Evolutionary conservation across 2,329 filamentous ascomycete species (phyloP).

Genomic region (Fusarium torreyae): DNA sequence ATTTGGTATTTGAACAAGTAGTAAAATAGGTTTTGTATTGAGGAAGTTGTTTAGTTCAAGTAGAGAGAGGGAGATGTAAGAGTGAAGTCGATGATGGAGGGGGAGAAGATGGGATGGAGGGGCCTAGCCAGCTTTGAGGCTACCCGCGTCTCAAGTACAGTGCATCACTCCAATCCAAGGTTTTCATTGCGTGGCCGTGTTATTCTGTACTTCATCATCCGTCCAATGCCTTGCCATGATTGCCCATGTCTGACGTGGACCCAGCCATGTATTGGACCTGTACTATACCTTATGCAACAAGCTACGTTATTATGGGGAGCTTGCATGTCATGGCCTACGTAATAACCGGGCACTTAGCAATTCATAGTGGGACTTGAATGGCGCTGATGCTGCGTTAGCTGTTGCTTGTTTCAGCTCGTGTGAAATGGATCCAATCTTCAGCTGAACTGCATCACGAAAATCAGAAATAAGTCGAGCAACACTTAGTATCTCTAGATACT

Average conservation of each 20-base stretch:
- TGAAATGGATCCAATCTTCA: slow-evolving; percentile 4
- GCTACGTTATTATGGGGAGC: slow-evolving; percentile 31
- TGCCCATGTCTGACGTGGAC: slow-evolving; percentile 39
- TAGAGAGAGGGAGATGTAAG: slow-evolving; percentile 8
- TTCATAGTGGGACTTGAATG: slow-evolving; percentile 4
- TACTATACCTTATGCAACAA: neutral
- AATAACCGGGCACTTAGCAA: neutral
- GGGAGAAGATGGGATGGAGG: slow-evolving; percentile 25
- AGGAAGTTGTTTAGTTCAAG: neutral
- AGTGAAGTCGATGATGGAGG: slow-evolving; percentile 28
- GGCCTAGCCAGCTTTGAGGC: slow-evolving; percentile 6
- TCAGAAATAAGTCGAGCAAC: no score
- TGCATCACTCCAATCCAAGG: neutral
- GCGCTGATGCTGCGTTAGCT: slow-evolving; percentile 12
- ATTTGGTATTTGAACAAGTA: neutral
- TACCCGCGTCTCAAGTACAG: slow-evolving; percentile 13
- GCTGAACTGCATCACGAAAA: slow-evolving; percentile 5
- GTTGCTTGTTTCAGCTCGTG: slow-evolving; percentile 38
- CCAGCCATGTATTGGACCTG: slow-evolving; percentile 7
- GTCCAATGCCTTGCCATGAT: slow-evolving; percentile 7
- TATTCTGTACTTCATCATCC: slow-evolving; percentile 7
- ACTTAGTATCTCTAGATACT: no score
- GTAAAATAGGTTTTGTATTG: neutral
- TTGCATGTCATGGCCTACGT: slow-evolving; percentile 18
- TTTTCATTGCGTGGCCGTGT: neutral